A percentile compares a stretch with the other conserved stretches of the same genome.
Conservation (phyloP, 2,329 filamentous ascomycete genomes). For the Cladophialophora immunda region DNA sequence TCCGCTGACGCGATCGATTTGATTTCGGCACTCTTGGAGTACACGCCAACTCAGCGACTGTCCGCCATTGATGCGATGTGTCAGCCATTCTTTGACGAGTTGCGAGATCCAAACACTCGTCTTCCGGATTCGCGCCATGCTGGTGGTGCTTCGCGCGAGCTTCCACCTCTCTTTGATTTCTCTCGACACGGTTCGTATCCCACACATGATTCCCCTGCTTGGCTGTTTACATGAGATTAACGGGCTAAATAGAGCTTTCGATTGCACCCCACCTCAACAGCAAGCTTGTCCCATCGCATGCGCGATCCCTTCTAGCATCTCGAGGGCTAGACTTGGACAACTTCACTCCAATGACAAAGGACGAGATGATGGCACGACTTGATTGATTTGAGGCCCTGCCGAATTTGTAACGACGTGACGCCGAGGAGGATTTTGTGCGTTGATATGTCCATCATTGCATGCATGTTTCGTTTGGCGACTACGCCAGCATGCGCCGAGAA, state of each 20-base stretch:
- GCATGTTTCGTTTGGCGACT: conserved; percentile 33
- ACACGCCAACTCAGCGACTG: conserved; percentile 94
- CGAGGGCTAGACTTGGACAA: conserved; percentile 92
- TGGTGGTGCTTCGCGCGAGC: conserved; percentile 78
- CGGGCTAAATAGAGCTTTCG: conserved; percentile 77
- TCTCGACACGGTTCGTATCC: conserved; percentile 80
- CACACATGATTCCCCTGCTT: conserved; percentile 6
- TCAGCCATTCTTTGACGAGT: conserved; percentile 97
- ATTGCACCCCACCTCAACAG: conserved; percentile 88
- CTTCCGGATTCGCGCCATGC: conserved; percentile 94
- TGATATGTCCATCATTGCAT: conserved; percentile 38
- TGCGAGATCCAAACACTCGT: conserved; percentile 88
- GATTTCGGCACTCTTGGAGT: conserved; percentile 92
- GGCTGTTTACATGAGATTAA: conserved; percentile 12
- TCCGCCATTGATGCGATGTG: conserved; percentile 96
- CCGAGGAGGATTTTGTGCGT: conserved; percentile 48
- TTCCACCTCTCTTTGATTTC: conserved; percentile 92
- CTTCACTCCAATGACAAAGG: conserved; percentile 87
- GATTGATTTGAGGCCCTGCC: conserved; percentile 71
- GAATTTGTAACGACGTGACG: conserved; percentile 49
- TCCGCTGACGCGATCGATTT: conserved; percentile 92
- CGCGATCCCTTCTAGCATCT: conserved; percentile 75
- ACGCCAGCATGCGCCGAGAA: conserved; percentile 27
- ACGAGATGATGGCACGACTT: conserved; percentile 97
- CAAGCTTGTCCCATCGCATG: conserved; percentile 85